Evolutionary conservation across 2,329 filamentous ascomycete species (phyloP), one percentile per base, ranked within the genome.

Genomic region (Huntiella savannae): DNA sequence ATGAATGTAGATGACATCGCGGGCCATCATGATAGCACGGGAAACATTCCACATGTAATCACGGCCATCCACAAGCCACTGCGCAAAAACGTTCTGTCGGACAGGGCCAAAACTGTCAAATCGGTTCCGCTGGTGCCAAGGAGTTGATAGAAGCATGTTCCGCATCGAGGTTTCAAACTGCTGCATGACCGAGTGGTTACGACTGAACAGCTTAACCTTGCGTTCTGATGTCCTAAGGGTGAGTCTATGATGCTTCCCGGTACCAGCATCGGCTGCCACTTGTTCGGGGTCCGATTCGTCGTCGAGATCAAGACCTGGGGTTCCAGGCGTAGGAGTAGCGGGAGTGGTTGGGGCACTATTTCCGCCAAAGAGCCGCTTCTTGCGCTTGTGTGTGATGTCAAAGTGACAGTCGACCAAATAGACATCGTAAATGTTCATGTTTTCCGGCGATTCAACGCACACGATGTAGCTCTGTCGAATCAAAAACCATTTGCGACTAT

Each of bases 1-100:
- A 59, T 98, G 91, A 52, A 98, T 96, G 62, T 96, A 96, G 54
- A 98, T 88, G 51, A 96, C 88, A 63, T 96, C 91, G 56, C 84
- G 84, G 6, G 91, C 91, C 77, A 95, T 94, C 58, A 85, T 91
- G 56, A 98, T 92, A 10, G 91, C 91, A 52, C 88, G 76, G 8
- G 88, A 96, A 5, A 96, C 86, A 59, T 95, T 93, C 91, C 91
- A 98, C 88, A 96, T 96, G 66, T 96, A 92, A 59, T 98, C 91
- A 54, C 91, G 77, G 12, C 84, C 91, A 61, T 98, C 91, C 0
- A 98, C 88, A 6, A 98, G 73, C 87, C 88, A 96, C 57, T 95
- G 86, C 2, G 87, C 86, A 63, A 88, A 91, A 22, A 91, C 86
- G 38, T 80, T 80, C 40, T 75, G 77, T 50, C 91, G 75, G 1